Conservation (phyloP, 306 rosid genomes). For the Rubus parviflorus region DNA sequence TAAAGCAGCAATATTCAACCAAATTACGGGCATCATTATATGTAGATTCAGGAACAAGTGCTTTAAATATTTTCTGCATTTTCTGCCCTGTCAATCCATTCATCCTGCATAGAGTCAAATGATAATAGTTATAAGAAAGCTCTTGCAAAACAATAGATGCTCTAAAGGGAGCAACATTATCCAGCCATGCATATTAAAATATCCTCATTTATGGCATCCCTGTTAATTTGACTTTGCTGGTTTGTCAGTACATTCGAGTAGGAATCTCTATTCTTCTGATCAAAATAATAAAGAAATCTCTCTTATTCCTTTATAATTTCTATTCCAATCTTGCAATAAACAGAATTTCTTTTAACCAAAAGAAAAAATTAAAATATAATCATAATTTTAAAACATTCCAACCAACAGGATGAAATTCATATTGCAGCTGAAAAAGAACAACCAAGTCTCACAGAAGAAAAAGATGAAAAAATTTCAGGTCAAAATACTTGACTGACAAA, state of each 20-base stretch:
- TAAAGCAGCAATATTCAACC: slow-evolving; percentile 97
- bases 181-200: neutral
- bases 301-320: neutral
- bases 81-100: slow-evolving; percentile 90
- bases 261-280: neutral
- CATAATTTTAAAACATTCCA: neutral
- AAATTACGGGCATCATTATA: slow-evolving; percentile 73
- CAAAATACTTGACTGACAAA: slow-evolving; percentile 11
- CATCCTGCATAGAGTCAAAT: slow-evolving; percentile 88
- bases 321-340: neutral
- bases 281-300: neutral
- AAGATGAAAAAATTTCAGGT: neutral
- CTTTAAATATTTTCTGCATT: slow-evolving; percentile 87
- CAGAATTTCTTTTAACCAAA: no score
- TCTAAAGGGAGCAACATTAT: slow-evolving; percentile 7
- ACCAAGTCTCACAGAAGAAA: neutral
- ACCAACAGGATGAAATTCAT: neutral
- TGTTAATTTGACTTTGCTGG: neutral
- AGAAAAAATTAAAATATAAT: neutral
- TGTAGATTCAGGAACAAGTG: slow-evolving; percentile 74
- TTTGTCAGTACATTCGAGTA: neutral
- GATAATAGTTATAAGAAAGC: slow-evolving; percentile 34
- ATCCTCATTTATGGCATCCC: neutral
- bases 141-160: slow-evolving; percentile 4
- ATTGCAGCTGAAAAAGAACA: neutral